Base-by-base conservation (phyloP, 1,139 yeast genomes). In the Blastobotrys capitulatus region DNA sequence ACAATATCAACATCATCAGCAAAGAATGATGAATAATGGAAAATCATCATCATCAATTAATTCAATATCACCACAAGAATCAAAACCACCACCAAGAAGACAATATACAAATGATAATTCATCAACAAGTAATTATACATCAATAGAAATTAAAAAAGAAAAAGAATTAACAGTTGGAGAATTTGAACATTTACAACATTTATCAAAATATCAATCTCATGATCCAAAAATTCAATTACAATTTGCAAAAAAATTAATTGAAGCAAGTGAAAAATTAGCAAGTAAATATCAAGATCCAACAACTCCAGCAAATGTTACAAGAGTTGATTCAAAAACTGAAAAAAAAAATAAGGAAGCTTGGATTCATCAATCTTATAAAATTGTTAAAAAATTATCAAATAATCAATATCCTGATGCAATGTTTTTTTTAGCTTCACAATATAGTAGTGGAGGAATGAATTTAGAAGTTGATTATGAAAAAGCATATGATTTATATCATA, bases 391-490 rank as follows among this genome's bases (percentile, higher is more conserved):
- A 55, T 66, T 80, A 10, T 71, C 75, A 1, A 60, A 68, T 16
- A 55, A 57, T 44, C 60, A 74, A 50, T 64, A 75, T 58, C 67
- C 82, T 48, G 69, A 71, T 31, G 85, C 88, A 1, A 65, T 78
- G 57, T 79, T 77, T 55, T 73, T 75, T 51, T 62, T 82, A 53
- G 90, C 83, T 1, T 76, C 83, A 36, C 68, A 80, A 42, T 83
- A 79, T 60, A 80, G 86, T 26, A 76, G 78, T 29, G 76, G 78
- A 16, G 73, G 73, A 5, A 72, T 77, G 37, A 73, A 83, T 6
- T 68, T 82, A 13, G 78, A 75, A 16, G 70, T 73, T 46, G 82
- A 82, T 65, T 80, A 79, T 56, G 73, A 65, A 39, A 76, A 76
- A 59, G 88, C 89, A 1, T 79, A 77, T 57, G 78, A 78, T 50